phyloP scores from a whole-genome alignment of 2,329 filamentous ascomycete species.

The Trichocomaceae sp. region DNA sequence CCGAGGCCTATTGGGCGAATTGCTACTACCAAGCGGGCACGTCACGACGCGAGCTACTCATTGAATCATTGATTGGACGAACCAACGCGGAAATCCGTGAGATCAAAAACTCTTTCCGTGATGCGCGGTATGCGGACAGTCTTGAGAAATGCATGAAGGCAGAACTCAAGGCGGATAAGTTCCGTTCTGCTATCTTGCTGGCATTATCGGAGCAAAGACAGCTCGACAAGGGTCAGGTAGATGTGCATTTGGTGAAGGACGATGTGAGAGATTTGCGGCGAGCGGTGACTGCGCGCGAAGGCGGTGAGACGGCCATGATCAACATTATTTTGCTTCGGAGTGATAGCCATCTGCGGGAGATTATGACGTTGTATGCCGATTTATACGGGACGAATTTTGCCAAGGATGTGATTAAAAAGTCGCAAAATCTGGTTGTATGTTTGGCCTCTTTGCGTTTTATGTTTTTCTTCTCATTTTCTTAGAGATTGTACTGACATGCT shows the following conservation, averaged over 20 bases:
- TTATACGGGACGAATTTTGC: constrained; percentile 76
- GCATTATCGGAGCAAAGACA: constrained; percentile 77
- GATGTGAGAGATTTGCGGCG: constrained; percentile 69
- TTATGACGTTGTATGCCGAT: constrained; percentile 69
- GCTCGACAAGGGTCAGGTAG: constrained; percentile 66
- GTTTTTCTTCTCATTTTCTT: background rate
- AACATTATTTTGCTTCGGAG: constrained; percentile 73
- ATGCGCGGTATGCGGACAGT: constrained; percentile 84
- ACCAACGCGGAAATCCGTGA: constrained; percentile 76
- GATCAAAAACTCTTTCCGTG: constrained; percentile 83
- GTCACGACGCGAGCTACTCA: constrained; percentile 77
- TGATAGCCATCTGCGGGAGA: constrained; percentile 73
- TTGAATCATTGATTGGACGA: constrained; percentile 86
- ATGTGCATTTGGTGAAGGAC: constrained; percentile 56
- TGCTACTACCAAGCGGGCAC: constrained; percentile 92
- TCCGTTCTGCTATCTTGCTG: constrained; percentile 77
- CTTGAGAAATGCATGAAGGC: constrained; percentile 80
- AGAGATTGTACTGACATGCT: background rate
- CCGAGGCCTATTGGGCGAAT: constrained; percentile 95
- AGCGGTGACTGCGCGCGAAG: constrained; percentile 62
- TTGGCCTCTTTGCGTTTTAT: too few species aligned
- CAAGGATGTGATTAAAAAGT: constrained; percentile 77
- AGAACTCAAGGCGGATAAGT: constrained; percentile 93
- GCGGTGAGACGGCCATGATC: constrained; percentile 84
- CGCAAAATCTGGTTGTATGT: constrained; percentile 85